Conservation (phyloP, 441 rosid genomes). For the Biscutella laevigata region DNA sequence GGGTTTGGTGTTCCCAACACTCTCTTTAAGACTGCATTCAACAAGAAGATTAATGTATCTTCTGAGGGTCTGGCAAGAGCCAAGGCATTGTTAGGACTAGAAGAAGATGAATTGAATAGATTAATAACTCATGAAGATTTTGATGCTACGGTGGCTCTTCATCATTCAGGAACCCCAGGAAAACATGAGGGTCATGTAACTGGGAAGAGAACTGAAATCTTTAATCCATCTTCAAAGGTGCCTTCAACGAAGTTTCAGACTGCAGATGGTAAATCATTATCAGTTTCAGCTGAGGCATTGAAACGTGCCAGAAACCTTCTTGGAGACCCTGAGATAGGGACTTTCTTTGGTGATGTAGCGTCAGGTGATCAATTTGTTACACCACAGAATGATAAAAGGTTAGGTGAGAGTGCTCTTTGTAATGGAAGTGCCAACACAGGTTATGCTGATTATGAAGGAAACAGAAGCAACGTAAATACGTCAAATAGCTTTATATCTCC, state of each 20-base stretch:
- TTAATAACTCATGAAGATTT: conserved; percentile 9
- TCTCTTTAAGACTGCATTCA: conserved; percentile 75
- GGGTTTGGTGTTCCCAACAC: conserved; percentile 30
- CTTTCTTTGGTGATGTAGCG: conserved; percentile 40
- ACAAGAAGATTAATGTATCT: conserved; percentile 57
- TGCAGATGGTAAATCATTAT: conserved; percentile 82
- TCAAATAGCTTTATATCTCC: conserved; percentile 54
- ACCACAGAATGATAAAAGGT: conserved; percentile 26
- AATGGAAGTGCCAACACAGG: conserved; percentile 33
- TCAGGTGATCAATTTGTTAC: conserved; percentile 30
- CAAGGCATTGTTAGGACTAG: conserved; percentile 60
- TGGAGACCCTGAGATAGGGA: conserved; percentile 77
- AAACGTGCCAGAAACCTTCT: conserved; percentile 87
- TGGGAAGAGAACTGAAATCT: conserved; percentile 24
- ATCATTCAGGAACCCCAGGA: conserved; percentile 25
- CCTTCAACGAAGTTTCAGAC: conserved; percentile 75
- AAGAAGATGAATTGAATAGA: conserved; percentile 33
- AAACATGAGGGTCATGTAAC: conserved; percentile 25
- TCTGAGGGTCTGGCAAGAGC: conserved; percentile 66
- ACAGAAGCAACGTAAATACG: conserved; percentile 32
- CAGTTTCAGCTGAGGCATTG: conserved; percentile 77
- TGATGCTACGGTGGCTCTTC: conserved; percentile 23
- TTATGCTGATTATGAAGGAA: conserved; percentile 32
- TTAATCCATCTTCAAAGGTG: conserved; percentile 31
- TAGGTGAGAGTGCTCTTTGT: conserved; percentile 28